Conservation (phyloP, 805 yeast genomes). For the Wickerhamomyces xylosicus region DNA sequence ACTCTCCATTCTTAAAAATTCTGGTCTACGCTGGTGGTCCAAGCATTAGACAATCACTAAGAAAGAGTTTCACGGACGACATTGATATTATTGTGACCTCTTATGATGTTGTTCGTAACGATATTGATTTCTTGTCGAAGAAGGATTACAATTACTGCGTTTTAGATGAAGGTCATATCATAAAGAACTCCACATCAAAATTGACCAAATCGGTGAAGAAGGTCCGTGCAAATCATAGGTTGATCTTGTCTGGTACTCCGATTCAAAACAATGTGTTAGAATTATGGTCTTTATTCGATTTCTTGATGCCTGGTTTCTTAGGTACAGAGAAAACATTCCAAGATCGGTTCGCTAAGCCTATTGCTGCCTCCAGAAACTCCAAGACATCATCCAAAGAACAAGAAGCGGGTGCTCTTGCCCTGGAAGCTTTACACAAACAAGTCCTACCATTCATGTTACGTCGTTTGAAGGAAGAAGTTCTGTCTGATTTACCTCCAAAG, state of each 20-base stretch:
- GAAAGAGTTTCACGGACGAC: constrained; percentile 33
- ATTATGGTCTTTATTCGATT: constrained; percentile 95
- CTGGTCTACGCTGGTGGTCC: constrained; percentile 95
- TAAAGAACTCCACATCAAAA: constrained; percentile 84
- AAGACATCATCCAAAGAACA: constrained; percentile 89
- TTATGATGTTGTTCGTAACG: constrained; percentile 94
- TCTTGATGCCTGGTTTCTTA: constrained; percentile 95
- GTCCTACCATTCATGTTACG: constrained; percentile 94
- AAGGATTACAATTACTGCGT: constrained; percentile 88
- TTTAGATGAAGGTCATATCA: constrained; percentile 95
- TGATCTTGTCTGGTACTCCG: constrained; percentile 93
- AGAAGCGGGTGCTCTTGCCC: constrained; percentile 92
- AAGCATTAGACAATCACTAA: constrained; percentile 45
- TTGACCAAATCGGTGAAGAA: constrained; percentile 81
- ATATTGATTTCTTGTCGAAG: constrained; percentile 48
- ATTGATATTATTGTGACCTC: constrained; percentile 91
- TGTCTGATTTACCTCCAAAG: constrained; percentile 94
- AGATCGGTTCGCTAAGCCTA: constrained; percentile 95
- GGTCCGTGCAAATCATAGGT: constrained; percentile 77
- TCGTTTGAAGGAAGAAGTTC: constrained; percentile 90
- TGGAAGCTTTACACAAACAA: constrained; percentile 93
- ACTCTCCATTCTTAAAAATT: constrained; percentile 78
- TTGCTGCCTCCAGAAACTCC: constrained; percentile 84
- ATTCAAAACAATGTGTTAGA: constrained; percentile 95
- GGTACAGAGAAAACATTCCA: constrained; percentile 93